Percentiles rank a stretch among this genome's conserved stretches.
Evolutionary conservation across 2,329 filamentous ascomycete genomes (phyloP).

Genomic region (Polychaeton citri): DNA sequence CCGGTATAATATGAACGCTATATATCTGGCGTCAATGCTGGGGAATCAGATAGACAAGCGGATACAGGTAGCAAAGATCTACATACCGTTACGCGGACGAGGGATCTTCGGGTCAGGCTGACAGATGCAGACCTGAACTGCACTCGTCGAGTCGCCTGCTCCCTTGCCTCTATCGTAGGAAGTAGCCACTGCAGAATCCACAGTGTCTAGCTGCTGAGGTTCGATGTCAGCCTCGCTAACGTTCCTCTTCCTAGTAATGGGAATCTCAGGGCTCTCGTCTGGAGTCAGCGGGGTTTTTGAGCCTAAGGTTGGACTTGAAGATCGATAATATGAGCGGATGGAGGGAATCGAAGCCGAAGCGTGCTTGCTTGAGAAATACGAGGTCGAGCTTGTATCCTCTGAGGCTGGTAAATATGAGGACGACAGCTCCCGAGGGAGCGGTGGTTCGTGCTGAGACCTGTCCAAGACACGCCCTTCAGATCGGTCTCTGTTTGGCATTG

Average conservation of each 20-base stretch:
- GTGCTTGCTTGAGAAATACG: constrained; percentile 10
- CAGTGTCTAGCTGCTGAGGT: constrained; percentile 15
- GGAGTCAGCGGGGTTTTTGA: constrained; percentile 23
- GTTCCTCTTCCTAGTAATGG: constrained; percentile 19
- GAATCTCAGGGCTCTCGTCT: constrained; percentile 21
- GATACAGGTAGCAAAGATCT: constrained; percentile 39
- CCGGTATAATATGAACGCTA: constrained; percentile 95
- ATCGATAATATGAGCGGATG: constrained; percentile 14
- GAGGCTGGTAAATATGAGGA: not conserved
- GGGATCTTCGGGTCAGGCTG: constrained; percentile 60
- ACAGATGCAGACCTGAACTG: constrained; percentile 50
- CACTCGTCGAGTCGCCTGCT: constrained; percentile 23
- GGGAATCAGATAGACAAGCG: constrained; percentile 11
- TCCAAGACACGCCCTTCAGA: constrained; percentile 17
- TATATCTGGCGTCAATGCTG: constrained; percentile 21
- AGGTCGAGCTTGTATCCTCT: not conserved
- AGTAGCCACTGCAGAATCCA: constrained; percentile 5
- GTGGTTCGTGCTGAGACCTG: constrained; percentile 17
- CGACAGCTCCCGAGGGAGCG: not conserved
- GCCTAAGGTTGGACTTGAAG: constrained; percentile 14
- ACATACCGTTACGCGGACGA: constrained; percentile 56
- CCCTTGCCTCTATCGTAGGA: constrained; percentile 12
- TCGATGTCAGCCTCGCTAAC: constrained; percentile 18
- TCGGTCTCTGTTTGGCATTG: constrained; percentile 18
- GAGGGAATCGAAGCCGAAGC: constrained; percentile 17